Evolutionary conservation across 495 filamentous ascomycete genomes (phyloP).

Genomic region (Chaetomidium leptoderma): DNA sequence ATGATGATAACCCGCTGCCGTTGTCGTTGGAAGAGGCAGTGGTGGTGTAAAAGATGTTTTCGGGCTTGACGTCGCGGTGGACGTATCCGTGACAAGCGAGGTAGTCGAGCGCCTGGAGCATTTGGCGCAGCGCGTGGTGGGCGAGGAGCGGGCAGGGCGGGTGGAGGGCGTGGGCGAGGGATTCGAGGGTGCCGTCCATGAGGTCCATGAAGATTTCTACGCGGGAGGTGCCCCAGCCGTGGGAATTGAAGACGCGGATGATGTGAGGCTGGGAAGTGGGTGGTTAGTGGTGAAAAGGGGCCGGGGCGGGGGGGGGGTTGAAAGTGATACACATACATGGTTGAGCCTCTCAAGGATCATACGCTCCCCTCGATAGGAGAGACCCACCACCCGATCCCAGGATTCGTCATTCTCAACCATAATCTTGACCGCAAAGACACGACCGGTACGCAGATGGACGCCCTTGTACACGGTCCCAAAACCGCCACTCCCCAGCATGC

Average conservation of each 20-base stretch:
- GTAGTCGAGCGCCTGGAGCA: constrained; percentile 16
- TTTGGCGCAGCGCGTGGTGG: not conserved
- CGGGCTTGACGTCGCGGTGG: constrained; percentile 17
- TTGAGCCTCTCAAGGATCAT: constrained; percentile 1
- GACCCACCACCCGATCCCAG: too few relatives aligned
- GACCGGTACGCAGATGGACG: not conserved
- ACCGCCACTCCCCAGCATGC: not conserved
- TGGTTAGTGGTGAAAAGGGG: not conserved
- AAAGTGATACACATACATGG: not conserved
- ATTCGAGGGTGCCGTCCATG: not conserved
- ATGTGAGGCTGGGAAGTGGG: not conserved
- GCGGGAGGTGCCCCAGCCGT: not conserved
- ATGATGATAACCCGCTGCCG: not conserved
- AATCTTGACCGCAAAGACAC: not conserved
- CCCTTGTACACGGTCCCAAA: not conserved
- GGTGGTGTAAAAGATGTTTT: constrained; percentile 16
- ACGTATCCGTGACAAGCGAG: not conserved
- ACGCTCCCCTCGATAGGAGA: not conserved
- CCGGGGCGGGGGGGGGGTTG: not conserved
- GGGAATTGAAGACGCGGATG: not conserved
- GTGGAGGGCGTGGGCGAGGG: not conserved
- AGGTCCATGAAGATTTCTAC: constrained; percentile 9
- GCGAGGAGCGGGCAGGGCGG: not conserved
- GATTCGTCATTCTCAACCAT: not conserved
- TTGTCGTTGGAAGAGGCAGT: not conserved